Evolutionary conservation across 805 yeast species (phyloP).

Genomic region (Diddensiella caesifluorescens): DNA sequence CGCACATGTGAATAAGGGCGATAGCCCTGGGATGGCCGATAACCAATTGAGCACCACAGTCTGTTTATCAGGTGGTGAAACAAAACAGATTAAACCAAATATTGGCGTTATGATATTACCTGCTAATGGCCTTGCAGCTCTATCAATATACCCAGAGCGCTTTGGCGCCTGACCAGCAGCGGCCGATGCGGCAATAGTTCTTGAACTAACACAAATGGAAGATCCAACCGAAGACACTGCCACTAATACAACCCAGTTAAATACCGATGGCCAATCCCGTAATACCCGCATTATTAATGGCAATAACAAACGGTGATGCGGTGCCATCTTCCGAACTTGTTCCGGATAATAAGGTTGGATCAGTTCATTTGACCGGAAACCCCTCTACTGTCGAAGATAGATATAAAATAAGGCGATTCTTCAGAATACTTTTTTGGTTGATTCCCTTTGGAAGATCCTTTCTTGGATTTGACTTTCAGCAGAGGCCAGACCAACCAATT

Average conservation of each 20-base stretch:
- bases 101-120: constrained; percentile 44
- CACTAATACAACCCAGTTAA: constrained; percentile 61
- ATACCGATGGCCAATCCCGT: constrained; percentile 56
- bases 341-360: constrained; percentile 40
- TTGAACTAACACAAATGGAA: constrained; percentile 57
- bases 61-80: constrained; percentile 53
- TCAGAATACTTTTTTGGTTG: constrained; percentile 76
- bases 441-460: constrained; percentile 60
- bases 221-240: constrained; percentile 65
- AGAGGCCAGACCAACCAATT: constrained; percentile 62
- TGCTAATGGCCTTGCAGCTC: constrained; percentile 65
- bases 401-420: constrained; percentile 64
- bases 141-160: constrained; percentile 58
- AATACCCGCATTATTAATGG: constrained; percentile 59
- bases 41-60: constrained; percentile 66
- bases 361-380: constrained; percentile 60
- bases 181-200: constrained; percentile 61
- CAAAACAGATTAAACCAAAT: constrained; percentile 50
- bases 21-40: constrained; percentile 69
- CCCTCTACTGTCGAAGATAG: constrained; percentile 50
- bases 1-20: constrained; percentile 78
- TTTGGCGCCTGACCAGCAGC: constrained; percentile 56
- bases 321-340: constrained; percentile 48
- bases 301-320: constrained; percentile 69
- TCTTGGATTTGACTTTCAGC: constrained; percentile 65